Evolutionary conservation across 768 basidiomycete species (phyloP), one percentile per base, ranked within the genome.

Genomic region (Lactarius deliciosus): DNA sequence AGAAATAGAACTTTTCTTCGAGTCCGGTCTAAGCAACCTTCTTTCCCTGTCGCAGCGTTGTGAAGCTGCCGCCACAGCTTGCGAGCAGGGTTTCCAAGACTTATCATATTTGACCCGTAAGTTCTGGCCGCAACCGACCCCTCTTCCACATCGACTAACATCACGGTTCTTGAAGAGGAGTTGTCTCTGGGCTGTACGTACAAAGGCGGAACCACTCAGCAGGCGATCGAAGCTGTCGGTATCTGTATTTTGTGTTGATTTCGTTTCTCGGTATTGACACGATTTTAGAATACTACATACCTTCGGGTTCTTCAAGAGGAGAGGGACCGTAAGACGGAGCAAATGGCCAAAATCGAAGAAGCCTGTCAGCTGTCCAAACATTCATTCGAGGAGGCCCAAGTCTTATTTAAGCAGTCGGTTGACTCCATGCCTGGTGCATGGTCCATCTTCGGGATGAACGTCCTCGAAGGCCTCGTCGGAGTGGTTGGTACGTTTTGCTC

Each of bases 391-490:
- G 36, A 58, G 7, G 57, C 36, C 18, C 36, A 58, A 40, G 38
- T 15, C 57, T 18, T 38, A 18, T 58, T 38, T 22, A 58, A 40
- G 40, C 16, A 40, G 10, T 58, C 30, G 32, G 15, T 58, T n/a
- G 34, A 58, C 13, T 40, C 57, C n/a, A 58, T 58, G 57, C 57
- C 57, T 8, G n/a, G 57, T 40, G 16, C 57, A 34, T 58, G 57
- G 57, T 25, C 30, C 15, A 40, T 58, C 34, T 36, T 58, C 13
- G 57, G 57, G 16, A 58, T 58, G 57, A 58, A 58, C 25, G 36
- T 25, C n/a, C 57, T 58, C 20, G 57, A 58, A 36, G 57, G 57
- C n/a, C 28, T 57, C 20, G 55, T 57, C 18, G 55, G 55, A n/a
- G 57, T 58, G 5, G 57, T 58, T 22, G 36, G 57, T 58, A 22